A percentile compares a stretch with the other conserved stretches of the same genome.
These are phyloP conservation scores for Bacidia rubella DNA, from an alignment of 495 filamentous ascomycete species.

Conservation along the genomic window DNA sequence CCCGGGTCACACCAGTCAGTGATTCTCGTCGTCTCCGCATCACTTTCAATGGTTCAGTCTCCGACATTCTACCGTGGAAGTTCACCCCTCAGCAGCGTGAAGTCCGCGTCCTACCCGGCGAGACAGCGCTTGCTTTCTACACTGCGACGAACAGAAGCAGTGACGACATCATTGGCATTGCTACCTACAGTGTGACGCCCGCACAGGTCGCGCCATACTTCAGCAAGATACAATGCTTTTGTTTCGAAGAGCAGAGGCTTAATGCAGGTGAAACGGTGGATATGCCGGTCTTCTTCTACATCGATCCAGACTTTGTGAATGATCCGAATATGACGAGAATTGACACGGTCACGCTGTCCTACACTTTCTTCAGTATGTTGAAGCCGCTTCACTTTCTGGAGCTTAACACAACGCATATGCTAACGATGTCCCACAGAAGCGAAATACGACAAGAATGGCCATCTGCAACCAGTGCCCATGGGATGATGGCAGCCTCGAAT, in stretches of 20 bases:
- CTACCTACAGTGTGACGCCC: constrained; percentile 93
- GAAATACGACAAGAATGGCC: constrained; percentile 75
- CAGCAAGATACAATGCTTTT: constrained; percentile 99
- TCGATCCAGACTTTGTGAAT: constrained; percentile 87
- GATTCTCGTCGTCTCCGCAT: constrained; percentile 77
- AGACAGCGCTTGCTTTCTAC: constrained; percentile 96
- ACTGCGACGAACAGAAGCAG: constrained; percentile 84
- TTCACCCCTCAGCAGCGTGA: constrained; percentile 95
- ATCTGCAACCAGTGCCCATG: constrained; percentile 18
- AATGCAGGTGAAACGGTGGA: constrained; percentile 95
- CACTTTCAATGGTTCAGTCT: constrained; percentile 90
- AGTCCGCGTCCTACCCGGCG: constrained; percentile 85
- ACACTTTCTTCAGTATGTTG: constrained; percentile 94
- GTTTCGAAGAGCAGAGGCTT: constrained; percentile 92
- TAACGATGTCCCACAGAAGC: constrained; percentile 44
- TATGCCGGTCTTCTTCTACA: constrained; percentile 99
- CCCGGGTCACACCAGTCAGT: constrained; percentile 66
- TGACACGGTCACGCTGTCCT: constrained; percentile 86
- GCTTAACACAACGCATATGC: constrained; percentile 18
- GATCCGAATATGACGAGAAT: constrained; percentile 88
- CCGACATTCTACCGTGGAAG: constrained; percentile 92
- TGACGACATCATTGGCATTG: constrained; percentile 91
- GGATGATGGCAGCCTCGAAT: not conserved
- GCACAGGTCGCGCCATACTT: constrained; percentile 96
- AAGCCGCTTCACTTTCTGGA: not conserved